Evolutionary conservation across 805 yeast species (phyloP).

Genomic region (Wickerhamomyces kurtzmanii): DNA sequence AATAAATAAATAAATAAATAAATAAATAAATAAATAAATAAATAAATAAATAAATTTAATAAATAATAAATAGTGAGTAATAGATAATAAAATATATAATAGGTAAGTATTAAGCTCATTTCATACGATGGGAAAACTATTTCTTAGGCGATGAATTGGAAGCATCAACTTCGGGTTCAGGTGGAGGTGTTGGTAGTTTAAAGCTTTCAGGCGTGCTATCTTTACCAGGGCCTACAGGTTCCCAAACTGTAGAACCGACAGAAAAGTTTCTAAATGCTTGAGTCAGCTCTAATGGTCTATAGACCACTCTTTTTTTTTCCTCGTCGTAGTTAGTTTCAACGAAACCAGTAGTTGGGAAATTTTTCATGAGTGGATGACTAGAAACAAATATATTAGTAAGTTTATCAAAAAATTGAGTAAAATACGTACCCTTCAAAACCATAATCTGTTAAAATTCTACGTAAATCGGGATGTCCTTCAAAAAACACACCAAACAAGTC

Average conservation of each 20-base stretch:
- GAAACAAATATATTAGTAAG: too few relatives aligned
- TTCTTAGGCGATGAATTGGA: too few relatives aligned
- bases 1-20: slow-evolving; percentile 3
- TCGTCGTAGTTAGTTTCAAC: slow-evolving; percentile 87
- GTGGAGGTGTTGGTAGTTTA: slow-evolving; percentile 75
- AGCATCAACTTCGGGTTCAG: slow-evolving; percentile 55
- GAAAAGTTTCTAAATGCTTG: slow-evolving; percentile 90
- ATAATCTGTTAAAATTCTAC: slow-evolving; percentile 86
- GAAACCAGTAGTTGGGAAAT: slow-evolving; percentile 88
- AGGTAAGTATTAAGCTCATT: too few relatives aligned
- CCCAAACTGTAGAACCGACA: slow-evolving; percentile 86
- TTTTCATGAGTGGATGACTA: slow-evolving; percentile 86
- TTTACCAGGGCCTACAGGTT: slow-evolving; percentile 81
- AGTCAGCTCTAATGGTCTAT: slow-evolving; percentile 84
- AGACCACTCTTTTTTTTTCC: slow-evolving; percentile 81
- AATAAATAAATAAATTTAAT: slow-evolving; percentile 6
- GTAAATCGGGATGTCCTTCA: slow-evolving; percentile 82
- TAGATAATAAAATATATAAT: too few relatives aligned
- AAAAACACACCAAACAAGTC: slow-evolving; percentile 83
- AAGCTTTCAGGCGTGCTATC: slow-evolving; percentile 76
- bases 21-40: slow-evolving; percentile 13
- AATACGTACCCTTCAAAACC: slow-evolving; percentile 93
- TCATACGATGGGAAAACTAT: too few relatives aligned
- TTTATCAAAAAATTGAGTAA: too few relatives aligned
- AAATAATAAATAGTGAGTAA: slow-evolving; percentile 1